Conservation (phyloP, 768 basidiomycete species). For the Omphalotus guepiniiformis region DNA sequence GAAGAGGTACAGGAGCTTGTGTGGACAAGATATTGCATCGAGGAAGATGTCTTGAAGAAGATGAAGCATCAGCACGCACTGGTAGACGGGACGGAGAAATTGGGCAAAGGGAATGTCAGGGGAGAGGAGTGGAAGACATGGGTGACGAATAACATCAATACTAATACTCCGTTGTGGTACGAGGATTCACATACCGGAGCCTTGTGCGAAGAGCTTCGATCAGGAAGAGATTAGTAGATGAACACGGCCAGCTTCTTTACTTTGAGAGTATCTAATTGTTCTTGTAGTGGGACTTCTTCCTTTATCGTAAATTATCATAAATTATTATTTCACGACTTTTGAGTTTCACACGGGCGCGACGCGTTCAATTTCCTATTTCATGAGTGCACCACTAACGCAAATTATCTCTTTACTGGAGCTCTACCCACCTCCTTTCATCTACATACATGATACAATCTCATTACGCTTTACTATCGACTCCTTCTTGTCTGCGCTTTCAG, state of each 20-base stretch:
- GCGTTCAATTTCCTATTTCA: background rate
- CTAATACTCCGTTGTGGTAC: too few species aligned
- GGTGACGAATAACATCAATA: background rate
- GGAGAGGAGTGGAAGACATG: background rate
- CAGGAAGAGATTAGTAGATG: background rate
- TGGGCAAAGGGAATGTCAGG: background rate
- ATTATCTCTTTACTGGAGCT: conserved; percentile 8
- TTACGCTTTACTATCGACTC: conserved; percentile 42
- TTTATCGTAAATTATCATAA: too few species aligned
- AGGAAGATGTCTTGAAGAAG: conserved; percentile 3
- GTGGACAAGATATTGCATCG: conserved; percentile 2
- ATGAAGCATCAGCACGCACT: background rate
- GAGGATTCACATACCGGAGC: too few species aligned
- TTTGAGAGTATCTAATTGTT: too few species aligned
- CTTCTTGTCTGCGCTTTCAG: conserved; percentile 26
- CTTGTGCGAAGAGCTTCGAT: too few species aligned
- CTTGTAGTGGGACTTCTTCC: too few species aligned
- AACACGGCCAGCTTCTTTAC: background rate
- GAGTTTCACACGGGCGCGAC: background rate
- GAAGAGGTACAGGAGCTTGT: background rate
- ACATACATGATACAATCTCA: conserved; percentile 55
- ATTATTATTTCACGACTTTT: too few species aligned
- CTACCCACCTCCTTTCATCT: conserved; percentile 62
- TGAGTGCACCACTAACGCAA: background rate
- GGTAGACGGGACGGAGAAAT: conserved; percentile 2